phyloP scores from a whole-genome alignment of 2,329 filamentous ascomycete genomes.

The Cordyceps farinosa region DNA sequence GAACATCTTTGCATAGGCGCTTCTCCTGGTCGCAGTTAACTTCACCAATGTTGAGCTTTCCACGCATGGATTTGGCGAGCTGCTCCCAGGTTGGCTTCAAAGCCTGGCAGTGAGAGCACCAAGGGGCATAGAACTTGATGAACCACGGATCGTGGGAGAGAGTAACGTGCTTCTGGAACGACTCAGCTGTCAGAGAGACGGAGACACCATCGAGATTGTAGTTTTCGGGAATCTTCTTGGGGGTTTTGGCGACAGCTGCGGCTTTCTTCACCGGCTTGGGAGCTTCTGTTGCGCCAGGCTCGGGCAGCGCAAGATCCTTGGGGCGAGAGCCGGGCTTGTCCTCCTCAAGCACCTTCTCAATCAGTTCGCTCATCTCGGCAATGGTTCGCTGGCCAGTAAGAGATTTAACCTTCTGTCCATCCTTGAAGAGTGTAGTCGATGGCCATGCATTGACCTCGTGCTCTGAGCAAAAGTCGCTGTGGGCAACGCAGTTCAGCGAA shows the following conservation, averaged over 20 bases:
- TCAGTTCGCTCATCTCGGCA: conserved; percentile 59
- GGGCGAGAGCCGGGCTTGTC: conserved; percentile 79
- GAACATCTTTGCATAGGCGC: conserved; percentile 87
- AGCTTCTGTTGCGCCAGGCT: conserved; percentile 58
- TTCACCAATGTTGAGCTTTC: conserved; percentile 85
- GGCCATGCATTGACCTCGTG: conserved; percentile 70
- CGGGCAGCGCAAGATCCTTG: conserved; percentile 62
- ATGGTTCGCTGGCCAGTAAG: conserved; percentile 67
- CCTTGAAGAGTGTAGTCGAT: conserved; percentile 73
- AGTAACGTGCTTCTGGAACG: conserved; percentile 80
- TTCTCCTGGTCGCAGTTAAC: conserved; percentile 90
- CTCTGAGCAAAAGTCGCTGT: conserved; percentile 70
- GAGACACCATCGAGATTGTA: conserved; percentile 72
- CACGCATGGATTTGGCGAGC: conserved; percentile 87
- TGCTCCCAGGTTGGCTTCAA: conserved; percentile 88
- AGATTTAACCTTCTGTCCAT: conserved; percentile 64
- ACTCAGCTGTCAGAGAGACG: conserved; percentile 73
- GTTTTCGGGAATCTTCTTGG: conserved; percentile 20
- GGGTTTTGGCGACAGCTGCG: conserved; percentile 19
- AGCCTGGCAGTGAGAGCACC: conserved; percentile 94
- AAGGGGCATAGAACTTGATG: conserved; percentile 97
- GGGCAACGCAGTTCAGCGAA: conserved; percentile 79
- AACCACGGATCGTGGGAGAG: conserved; percentile 93
- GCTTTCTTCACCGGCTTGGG: conserved; percentile 27
- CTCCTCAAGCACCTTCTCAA: conserved; percentile 74